Percentiles rank a stretch among this genome's conserved stretches.
These are phyloP conservation scores for Amanita thiersii DNA, from an alignment of 768 basidiomycete genomes.

Conservation along the genomic window DNA sequence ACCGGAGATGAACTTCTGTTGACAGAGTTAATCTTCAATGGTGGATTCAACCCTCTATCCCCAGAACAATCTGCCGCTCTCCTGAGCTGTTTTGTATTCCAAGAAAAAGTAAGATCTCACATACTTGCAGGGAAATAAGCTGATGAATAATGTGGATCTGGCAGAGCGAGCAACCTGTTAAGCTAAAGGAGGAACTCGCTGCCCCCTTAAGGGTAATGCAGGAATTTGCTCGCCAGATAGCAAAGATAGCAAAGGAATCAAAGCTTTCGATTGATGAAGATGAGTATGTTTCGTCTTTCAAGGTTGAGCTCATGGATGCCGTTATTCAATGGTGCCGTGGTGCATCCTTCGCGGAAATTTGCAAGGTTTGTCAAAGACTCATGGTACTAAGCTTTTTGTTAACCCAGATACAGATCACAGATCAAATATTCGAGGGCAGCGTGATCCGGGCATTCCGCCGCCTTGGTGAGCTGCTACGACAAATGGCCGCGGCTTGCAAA, in stretches of 20 bases:
- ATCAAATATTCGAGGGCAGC: slow-evolving; percentile 88
- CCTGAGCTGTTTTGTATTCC: slow-evolving; percentile 97
- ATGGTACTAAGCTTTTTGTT: not conserved
- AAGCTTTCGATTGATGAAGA: slow-evolving; percentile 87
- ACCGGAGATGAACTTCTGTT: slow-evolving; percentile 93
- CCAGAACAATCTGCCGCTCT: slow-evolving; percentile 92
- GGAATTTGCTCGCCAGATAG: slow-evolving; percentile 90
- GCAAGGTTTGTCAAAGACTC: slow-evolving; percentile 56
- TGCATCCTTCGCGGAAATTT: slow-evolving; percentile 91
- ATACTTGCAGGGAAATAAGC: not conserved
- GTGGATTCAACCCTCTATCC: slow-evolving; percentile 81
- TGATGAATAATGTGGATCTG: slow-evolving; percentile 2
- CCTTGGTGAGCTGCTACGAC: slow-evolving; percentile 86
- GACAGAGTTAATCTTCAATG: slow-evolving; percentile 96
- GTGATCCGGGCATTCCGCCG: slow-evolving; percentile 95
- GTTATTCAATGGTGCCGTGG: slow-evolving; percentile 99
- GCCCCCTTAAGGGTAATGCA: slow-evolving; percentile 92
- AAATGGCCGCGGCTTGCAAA: slow-evolving; percentile 93
- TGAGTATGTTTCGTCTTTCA: slow-evolving; percentile 94
- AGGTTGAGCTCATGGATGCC: slow-evolving; percentile 97
- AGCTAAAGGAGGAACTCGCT: slow-evolving; percentile 89
- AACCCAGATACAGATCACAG: slow-evolving; percentile 60
- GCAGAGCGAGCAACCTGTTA: slow-evolving; percentile 79
- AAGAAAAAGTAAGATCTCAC: slow-evolving; percentile 66
- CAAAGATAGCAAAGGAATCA: slow-evolving; percentile 93